A percentile compares a stretch with the other conserved stretches of the same genome.
Conservation (phyloP, 805 yeast genomes). For the Hagleromyces aurorensis region DNA sequence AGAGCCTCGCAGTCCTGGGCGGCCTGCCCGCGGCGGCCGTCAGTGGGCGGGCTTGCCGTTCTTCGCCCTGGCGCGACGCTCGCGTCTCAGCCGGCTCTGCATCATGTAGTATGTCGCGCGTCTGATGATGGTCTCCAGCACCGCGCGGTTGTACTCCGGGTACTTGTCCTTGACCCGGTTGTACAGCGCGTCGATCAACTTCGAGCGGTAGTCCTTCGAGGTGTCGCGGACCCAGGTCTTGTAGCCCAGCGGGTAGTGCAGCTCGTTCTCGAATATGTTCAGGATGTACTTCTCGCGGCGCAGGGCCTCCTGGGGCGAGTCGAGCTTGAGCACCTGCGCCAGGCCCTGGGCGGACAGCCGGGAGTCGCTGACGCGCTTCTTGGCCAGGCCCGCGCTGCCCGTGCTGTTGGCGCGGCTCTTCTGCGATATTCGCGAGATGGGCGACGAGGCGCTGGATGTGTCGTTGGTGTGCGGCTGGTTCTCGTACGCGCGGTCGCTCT, state of each 20-base stretch:
- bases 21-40: too few species aligned
- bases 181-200: conserved; percentile 42
- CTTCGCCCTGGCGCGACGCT: conserved; percentile 45
- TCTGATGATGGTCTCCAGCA: conserved; percentile 65
- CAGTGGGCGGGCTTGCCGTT: too few species aligned
- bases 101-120: conserved; percentile 74
- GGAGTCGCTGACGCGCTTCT: conserved; percentile 39
- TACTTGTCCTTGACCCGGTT: conserved; percentile 39
- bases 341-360: conserved; percentile 51
- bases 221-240: conserved; percentile 85
- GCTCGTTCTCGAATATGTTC: conserved; percentile 43
- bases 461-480: too few species aligned
- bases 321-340: conserved; percentile 42
- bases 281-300: conserved; percentile 47
- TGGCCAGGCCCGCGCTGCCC: too few species aligned
- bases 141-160: conserved; percentile 43
- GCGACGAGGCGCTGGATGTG: too few species aligned
- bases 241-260: conserved; percentile 68
- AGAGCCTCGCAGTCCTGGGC: too few species aligned
- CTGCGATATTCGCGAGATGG: too few species aligned
- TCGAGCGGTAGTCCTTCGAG: conserved; percentile 42
- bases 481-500: too few species aligned
- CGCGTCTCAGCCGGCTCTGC: conserved; percentile 70
- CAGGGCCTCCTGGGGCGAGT: conserved; percentile 46
- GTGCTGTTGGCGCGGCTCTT: too few species aligned